phyloP scores from a whole-genome alignment of 73 alveolate genomes.

The Paramecium sexaurelia region DNA sequence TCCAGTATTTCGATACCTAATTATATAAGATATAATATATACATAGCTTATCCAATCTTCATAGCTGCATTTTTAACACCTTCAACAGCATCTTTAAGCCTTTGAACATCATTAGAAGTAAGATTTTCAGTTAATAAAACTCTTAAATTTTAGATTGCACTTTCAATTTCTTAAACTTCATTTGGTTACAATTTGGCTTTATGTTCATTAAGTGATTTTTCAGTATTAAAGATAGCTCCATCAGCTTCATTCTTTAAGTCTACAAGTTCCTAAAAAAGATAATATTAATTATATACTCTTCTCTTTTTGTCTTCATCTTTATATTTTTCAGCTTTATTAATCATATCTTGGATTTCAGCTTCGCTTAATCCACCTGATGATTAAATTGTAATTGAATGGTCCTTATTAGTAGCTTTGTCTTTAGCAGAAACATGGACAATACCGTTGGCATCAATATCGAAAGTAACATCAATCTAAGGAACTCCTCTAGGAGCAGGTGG shows the following conservation, averaged over 20 bases:
- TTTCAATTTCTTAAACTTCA: conserved; percentile 69
- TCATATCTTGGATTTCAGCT: conserved; percentile 90
- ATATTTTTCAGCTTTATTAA: conserved; percentile 85
- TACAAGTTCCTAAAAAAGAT: conserved; percentile 37
- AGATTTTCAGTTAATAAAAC: conserved; percentile 75
- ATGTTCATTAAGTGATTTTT: conserved; percentile 84
- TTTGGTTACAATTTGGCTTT: conserved; percentile 77
- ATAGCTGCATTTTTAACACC: conserved; percentile 83
- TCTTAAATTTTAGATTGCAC: conserved; percentile 70
- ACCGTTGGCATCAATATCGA: conserved; percentile 98
- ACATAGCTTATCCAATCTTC: conserved; percentile 89
- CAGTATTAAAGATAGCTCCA: conserved; percentile 82
- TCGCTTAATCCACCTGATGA: conserved; percentile 91
- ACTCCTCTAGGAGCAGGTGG: conserved; percentile 94
- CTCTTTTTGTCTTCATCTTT: conserved; percentile 84
- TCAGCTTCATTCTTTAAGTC: conserved; percentile 92
- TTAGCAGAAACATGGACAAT: conserved; percentile 97
- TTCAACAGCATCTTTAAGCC: conserved; percentile 79
- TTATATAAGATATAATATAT: not conserved
- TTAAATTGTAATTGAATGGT: conserved; percentile 84
- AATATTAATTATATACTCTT: conserved; percentile 57
- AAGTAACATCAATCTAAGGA: conserved; percentile 98
- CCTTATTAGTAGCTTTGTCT: conserved; percentile 96
- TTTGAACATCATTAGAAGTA: conserved; percentile 74
- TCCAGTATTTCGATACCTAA: conserved; percentile 60